phyloP scores from a whole-genome alignment of 2,329 filamentous ascomycete genomes.

The Beauveria sp. region DNA sequence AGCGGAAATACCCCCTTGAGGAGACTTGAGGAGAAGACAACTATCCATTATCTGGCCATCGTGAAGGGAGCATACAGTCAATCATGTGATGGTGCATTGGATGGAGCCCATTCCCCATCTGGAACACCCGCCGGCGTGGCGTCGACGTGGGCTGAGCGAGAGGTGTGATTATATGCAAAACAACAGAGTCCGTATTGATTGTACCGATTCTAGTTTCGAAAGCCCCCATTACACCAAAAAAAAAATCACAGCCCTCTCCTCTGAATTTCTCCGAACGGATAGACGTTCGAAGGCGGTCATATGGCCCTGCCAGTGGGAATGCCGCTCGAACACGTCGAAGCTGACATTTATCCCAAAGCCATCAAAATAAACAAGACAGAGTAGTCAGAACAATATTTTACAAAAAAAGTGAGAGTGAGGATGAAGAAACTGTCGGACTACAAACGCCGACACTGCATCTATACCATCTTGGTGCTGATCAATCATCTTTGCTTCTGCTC shows the following conservation, averaged over 20 bases:
- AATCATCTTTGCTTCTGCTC: conserved; percentile 12
- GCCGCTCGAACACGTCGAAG: background rate
- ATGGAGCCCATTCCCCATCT: background rate
- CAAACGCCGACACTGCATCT: background rate
- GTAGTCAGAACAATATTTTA: background rate
- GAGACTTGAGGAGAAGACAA: background rate
- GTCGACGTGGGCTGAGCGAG: background rate
- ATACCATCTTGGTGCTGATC: background rate
- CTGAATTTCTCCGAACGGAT: background rate
- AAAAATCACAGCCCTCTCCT: background rate
- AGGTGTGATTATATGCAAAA: background rate
- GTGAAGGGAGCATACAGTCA: background rate
- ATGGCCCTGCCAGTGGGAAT: background rate
- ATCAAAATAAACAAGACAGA: conserved; percentile 9
- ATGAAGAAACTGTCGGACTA: background rate
- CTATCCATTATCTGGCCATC: background rate
- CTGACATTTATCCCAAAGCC: background rate
- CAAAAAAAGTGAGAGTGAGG: background rate
- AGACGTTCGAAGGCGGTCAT: background rate
- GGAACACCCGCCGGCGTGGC: background rate
- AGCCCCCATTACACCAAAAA: background rate
- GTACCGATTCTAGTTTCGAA: background rate
- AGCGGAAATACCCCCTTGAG: background rate
- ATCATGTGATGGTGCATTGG: conserved; percentile 5
- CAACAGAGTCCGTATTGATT: background rate